Base-by-base conservation (phyloP, 2,329 filamentous ascomycete species). In the Aspergillus neoniger region DNA sequence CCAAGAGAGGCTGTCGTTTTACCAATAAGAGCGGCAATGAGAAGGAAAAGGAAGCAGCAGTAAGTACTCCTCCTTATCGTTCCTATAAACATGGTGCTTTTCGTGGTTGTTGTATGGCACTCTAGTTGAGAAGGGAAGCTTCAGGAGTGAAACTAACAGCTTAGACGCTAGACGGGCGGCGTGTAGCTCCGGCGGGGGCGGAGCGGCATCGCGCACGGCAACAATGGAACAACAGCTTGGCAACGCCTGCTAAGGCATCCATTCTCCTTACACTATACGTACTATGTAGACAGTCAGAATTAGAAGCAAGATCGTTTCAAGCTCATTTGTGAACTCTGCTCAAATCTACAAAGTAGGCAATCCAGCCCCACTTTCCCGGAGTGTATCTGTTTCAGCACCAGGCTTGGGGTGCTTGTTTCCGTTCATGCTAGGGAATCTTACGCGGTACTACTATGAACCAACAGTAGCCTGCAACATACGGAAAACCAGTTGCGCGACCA, bases 1-100 rank as follows among this genome's bases (percentile, higher is more conserved):
- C 95, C 95, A 52, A 88, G 70, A 4, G 93, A 97, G 28, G 92
- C 95, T 57, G 82, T 77, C 15, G 81, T 77, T 21, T 70, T 69
- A 43, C 74, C 74, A 58, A 75, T 61, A 48, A 79, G 65, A 55
- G 72, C 64, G 25, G 74, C 66, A 59, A 77, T 55, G 19, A 75
- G 57, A 58, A 74, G 54, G n/a, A 79, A 65, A 49, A 63, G 72
- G 55, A 72, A 73, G 57, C 70, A 67, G 66, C 51, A 61, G 48
- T 56, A 64, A 21, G 65, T 38, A 41, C 64, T 68, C 56, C 62
- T 64, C 62, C 64, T 63, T 28, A 60, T 49, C 17, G 60, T 54
- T 38, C 63, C 64, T 55, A 69, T 48, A 61, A 67, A 56, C 74
- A 76, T 76, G 52, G 62, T 73, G 70, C 32, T 63, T 47, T 55